Base-by-base conservation (phyloP, 2,329 filamentous ascomycete genomes). In the Phaeosphaeria sp. region DNA sequence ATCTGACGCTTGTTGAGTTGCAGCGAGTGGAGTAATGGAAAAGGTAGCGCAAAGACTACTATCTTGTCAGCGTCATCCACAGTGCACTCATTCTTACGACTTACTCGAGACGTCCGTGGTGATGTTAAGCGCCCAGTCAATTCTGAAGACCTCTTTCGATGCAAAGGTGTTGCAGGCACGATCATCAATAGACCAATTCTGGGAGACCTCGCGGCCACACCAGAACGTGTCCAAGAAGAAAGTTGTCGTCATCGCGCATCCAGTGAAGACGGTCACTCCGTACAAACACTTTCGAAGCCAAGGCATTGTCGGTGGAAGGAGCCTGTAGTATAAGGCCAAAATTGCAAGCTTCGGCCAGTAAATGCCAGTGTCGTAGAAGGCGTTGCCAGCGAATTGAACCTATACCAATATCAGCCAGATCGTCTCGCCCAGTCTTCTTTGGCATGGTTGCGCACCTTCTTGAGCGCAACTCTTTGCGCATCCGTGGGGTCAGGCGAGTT, bases 31-130 rank as follows among this genome's bases (percentile, higher is more conserved):
- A 71, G 61, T n/a, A 71, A 48, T 0, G 67, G 68, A 11, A 70
- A 70, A 0, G 68, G 68, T 20, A 71, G 59, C 6, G 54, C 46
- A 36, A 60, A 69, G 43, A 70, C 67, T 70, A 15, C 22, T 13
- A 17, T 25, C 5, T 6, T 15, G 7, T 21, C 2, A 21, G 40
- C 9, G 1, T 5, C 13, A 52, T 25, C 22, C 5, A 4, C 27
- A 15, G 8, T 2, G 4, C 9, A 8, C 25, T 30, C 25, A n/a
- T 13, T 11, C 30, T 27, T 15, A 49, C 42, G 18, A 49, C 59
- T 39, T 24, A 66, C 64, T 63, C 21, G 60, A 45, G 20, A 63
- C 17, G 17, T 66, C 64, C 15, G 64, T 63, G 2, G 53, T 17
- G 6, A 66, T 9, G 7, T 66, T 66, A 40, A 61, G 56, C 13